Evolutionary conservation across 106 monocot species (phyloP), one percentile per base, ranked within the genome.

Genomic region (Phalaenopsis aphrodite): DNA sequence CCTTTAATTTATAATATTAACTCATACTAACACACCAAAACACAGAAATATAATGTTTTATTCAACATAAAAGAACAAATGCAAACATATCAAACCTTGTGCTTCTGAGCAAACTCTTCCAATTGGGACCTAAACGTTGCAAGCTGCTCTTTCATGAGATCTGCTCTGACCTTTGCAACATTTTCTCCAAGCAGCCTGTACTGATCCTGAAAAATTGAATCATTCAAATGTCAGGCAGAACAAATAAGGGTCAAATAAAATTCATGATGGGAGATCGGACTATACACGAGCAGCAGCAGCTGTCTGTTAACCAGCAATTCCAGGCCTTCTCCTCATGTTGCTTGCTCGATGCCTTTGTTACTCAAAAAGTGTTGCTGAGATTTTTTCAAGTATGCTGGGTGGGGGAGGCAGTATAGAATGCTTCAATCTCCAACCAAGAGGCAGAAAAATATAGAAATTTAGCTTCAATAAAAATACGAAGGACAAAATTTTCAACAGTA

Each of bases 131-230:
- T 85, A 78, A 98, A 98, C n/a, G 98, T 98, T 0, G 80, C 83
- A 17, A 98, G 94, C 77, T 98, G 98, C 82, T 98, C 92, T 76
- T 89, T 94, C 98, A 98, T 98, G 69, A 98, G 85, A 87, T 98
- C 98, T 16, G 90, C 82, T 80, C 85, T 90, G 52, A 98, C 75
- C 84, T 83, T 94, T 21, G 94, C 92, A 36, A 98, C 90, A 92
- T 98, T 88, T 72, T 98, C 92, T 39, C 98, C 98, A 21, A 98
- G 87, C 58, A 89, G 41, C 12, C 98, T 87, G 83, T 84, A 98
- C 78, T 98, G 87, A 76, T 92, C 98, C 98, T 98, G 41, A 56
- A 78, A 45, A 17, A 23, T 24, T 8, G n/a, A 36, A 24, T 4
- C 42, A 43, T 0, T 79, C 55, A 55, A 18, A 74, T 56, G 11